phyloP scores from a whole-genome alignment of 768 basidiomycete species.

The Galerina marginata region DNA sequence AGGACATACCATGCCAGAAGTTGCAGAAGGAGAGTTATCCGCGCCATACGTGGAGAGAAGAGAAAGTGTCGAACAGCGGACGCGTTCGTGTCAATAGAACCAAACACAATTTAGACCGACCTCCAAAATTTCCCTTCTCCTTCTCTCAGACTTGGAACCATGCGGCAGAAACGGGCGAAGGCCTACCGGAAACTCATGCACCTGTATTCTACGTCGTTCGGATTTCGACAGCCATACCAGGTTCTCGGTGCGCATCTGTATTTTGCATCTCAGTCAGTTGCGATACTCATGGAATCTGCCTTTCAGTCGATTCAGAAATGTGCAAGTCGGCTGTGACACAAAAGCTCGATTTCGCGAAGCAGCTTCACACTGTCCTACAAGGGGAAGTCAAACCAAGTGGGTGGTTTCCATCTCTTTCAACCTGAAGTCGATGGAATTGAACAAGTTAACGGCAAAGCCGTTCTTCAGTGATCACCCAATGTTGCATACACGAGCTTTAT shows the following conservation, averaged over 20 bases:
- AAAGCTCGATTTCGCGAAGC: conserved; percentile 79
- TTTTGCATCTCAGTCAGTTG: conserved; percentile 8
- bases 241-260: conserved; percentile 69
- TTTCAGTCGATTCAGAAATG: conserved; percentile 83
- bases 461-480: conserved; percentile 95
- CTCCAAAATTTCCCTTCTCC: not conserved
- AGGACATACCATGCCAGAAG: conserved; percentile 34
- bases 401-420: conserved; percentile 34
- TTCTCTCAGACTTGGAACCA: conserved; percentile 37
- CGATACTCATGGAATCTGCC: conserved; percentile 12
- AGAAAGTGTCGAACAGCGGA: not conserved
- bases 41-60: conserved; percentile 23
- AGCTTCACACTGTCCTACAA: conserved; percentile 79
- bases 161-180: conserved; percentile 97
- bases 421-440: not conserved
- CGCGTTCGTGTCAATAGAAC: conserved; percentile 16
- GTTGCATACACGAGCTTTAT: conserved; percentile 94
- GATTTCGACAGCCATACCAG: conserved; percentile 94
- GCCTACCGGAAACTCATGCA: conserved; percentile 94
- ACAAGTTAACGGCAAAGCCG: conserved; percentile 47
- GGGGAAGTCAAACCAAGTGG: conserved; percentile 91
- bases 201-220: conserved; percentile 84
- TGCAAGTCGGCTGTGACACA: conserved; percentile 70
- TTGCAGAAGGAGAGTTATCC: conserved; percentile 27
- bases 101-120: conserved; percentile 19